Evolutionary conservation across 2,329 filamentous ascomycete species (phyloP).

Genomic region (Trichoderma cornu-damae): DNA sequence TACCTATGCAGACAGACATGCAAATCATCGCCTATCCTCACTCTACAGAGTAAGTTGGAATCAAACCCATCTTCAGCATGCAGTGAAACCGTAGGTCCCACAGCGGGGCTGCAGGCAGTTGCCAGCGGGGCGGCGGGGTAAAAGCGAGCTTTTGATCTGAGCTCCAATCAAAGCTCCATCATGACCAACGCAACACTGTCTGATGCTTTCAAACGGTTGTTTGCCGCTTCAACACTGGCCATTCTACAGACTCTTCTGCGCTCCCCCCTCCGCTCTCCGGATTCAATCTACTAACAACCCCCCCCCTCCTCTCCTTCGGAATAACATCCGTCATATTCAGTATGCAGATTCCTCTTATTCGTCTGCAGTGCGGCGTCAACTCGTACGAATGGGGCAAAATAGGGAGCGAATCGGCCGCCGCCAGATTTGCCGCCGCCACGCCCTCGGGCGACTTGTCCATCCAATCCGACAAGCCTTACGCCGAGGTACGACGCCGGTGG

Average conservation of each 20-base stretch:
- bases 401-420: slow-evolving; percentile 79
- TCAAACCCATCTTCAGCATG: background rate
- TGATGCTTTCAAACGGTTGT: background rate
- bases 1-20: too few relatives aligned
- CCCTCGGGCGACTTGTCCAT: slow-evolving; percentile 69
- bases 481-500: slow-evolving; percentile 63
- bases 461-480: slow-evolving; percentile 84
- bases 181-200: background rate
- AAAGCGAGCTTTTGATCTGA: background rate
- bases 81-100: slow-evolving; percentile 6
- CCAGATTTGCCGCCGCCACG: slow-evolving; percentile 82
- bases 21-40: too few relatives aligned
- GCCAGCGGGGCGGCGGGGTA: slow-evolving; percentile 16
- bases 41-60: too few relatives aligned
- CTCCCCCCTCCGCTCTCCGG: background rate
- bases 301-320: background rate
- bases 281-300: too few relatives aligned
- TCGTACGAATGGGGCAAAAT: slow-evolving; percentile 99
- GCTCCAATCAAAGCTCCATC: slow-evolving; percentile 9
- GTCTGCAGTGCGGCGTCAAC: slow-evolving; percentile 88
- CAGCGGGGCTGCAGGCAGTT: slow-evolving; percentile 11
- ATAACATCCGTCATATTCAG: slow-evolving; percentile 8
- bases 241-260: background rate
- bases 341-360: slow-evolving; percentile 76
- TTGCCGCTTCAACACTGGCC: background rate